Evolutionary conservation across 352 stramenopile species (phyloP).

Genomic region (Aphanomyces euteiches): DNA sequence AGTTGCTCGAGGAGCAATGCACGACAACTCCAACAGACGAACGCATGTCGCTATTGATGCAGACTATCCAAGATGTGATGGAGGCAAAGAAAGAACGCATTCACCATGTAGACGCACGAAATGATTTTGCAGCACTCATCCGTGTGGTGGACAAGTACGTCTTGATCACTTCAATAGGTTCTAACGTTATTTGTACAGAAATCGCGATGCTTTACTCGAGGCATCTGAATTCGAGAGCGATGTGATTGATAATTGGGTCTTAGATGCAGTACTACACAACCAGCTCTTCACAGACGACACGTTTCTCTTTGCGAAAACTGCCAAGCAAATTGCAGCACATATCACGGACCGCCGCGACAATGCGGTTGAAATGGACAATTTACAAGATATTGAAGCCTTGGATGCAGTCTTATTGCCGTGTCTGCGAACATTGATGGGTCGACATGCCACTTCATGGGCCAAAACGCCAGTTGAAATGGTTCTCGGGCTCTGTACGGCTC

Average conservation of each 20-base stretch:
- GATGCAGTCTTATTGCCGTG: constrained; percentile 48
- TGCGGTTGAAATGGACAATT: constrained; percentile 6
- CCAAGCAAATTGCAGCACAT: constrained; percentile 54
- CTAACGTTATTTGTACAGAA: constrained; percentile 20
- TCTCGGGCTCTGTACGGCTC: constrained; percentile 47
- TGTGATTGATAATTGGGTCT: constrained; percentile 44
- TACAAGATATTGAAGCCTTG: constrained; percentile 2
- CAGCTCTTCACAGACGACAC: constrained; percentile 79
- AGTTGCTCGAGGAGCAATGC: constrained; percentile 48
- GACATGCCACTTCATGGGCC: constrained; percentile 52
- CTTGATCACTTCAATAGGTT: not conserved
- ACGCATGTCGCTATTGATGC: constrained; percentile 46
- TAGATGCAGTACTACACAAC: constrained; percentile 54
- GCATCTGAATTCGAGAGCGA: constrained; percentile 19
- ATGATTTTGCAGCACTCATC: constrained; percentile 53
- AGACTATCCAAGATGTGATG: constrained; percentile 47
- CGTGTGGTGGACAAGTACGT: constrained; percentile 35
- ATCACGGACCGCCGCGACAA: constrained; percentile 39
- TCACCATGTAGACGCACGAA: constrained; percentile 21
- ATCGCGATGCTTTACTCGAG: constrained; percentile 36
- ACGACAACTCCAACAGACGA: constrained; percentile 25
- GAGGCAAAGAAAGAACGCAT: constrained; percentile 35
- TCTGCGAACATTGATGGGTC: constrained; percentile 55
- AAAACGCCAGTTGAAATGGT: constrained; percentile 59
- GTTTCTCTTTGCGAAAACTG: constrained; percentile 70